Evolutionary conservation across 352 stramenopile genomes (phyloP).

Genomic region (Globisporangium irregulare): DNA sequence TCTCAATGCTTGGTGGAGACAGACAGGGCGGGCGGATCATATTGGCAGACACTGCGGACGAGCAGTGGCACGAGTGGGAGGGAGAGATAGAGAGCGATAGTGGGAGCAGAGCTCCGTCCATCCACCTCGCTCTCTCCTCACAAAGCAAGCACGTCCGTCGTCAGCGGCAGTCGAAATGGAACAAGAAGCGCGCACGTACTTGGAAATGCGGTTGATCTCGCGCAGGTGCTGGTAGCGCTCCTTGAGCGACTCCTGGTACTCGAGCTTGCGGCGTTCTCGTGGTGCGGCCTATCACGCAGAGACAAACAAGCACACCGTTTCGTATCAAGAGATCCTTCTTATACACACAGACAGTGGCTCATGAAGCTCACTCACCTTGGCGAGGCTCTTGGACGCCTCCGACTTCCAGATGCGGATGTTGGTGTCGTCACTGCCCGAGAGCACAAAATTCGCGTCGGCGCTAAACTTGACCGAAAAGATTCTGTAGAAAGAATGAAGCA

Average conservation of each 20-base stretch:
- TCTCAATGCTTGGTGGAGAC: not conserved
- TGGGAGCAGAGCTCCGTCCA: conserved; percentile 8
- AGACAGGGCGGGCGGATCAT: not conserved
- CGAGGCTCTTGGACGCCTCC: conserved; percentile 92
- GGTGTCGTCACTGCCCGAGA: conserved; percentile 98
- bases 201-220: conserved; percentile 93
- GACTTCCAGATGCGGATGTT: conserved; percentile 99
- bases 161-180: conserved; percentile 1
- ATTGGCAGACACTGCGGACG: not conserved
- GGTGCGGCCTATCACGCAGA: conserved; percentile 27
- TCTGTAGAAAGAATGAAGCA: conserved; percentile 16
- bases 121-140: not conserved
- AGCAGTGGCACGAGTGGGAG: not conserved
- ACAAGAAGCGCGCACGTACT: conserved; percentile 44
- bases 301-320: too few relatives aligned
- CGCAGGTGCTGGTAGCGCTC: conserved; percentile 93
- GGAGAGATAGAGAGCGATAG: not conserved
- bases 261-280: conserved; percentile 88
- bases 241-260: conserved; percentile 98
- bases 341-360: not conserved
- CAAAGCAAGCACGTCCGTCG: not conserved
- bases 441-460: conserved; percentile 92
- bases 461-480: conserved; percentile 89
- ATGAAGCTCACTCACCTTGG: conserved; percentile 49
- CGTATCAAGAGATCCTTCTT: too few relatives aligned